A percentile compares a stretch with the other conserved stretches of the same genome.
Conservation (phyloP, 2,329 filamentous ascomycete species). For the Penicillium expansum region DNA sequence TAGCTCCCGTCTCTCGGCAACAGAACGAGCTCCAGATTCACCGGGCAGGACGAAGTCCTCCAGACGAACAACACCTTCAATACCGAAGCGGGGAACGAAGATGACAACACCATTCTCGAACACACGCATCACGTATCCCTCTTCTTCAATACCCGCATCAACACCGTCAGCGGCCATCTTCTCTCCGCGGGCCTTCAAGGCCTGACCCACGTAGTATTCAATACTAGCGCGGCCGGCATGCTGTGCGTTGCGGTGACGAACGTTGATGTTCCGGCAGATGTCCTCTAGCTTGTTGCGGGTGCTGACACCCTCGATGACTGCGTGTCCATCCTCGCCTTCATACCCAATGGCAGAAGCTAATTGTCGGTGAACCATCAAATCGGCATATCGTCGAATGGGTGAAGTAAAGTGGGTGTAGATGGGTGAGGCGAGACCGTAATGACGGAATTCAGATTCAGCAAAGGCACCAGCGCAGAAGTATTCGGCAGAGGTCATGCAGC, state of each 20-base stretch:
- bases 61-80: constrained; percentile 85
- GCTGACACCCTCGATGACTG: constrained; percentile 75
- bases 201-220: constrained; percentile 97
- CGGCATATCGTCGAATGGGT: constrained; percentile 95
- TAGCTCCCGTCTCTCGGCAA: constrained; percentile 34
- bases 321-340: constrained; percentile 55
- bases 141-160: constrained; percentile 63
- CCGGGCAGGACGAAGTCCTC: constrained; percentile 76
- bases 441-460: constrained; percentile 88
- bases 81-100: constrained; percentile 91
- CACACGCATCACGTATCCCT: constrained; percentile 94
- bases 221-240: constrained; percentile 91
- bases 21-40: constrained; percentile 33
- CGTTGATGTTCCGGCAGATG: constrained; percentile 98
- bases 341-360: constrained; percentile 94
- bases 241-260: constrained; percentile 94
- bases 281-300: constrained; percentile 82
- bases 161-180: constrained; percentile 38
- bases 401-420: constrained; percentile 99
- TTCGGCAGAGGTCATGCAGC: constrained; percentile 98
- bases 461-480: constrained; percentile 97
- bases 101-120: constrained; percentile 98
- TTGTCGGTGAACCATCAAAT: constrained; percentile 89
- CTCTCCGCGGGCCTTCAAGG: constrained; percentile 70
- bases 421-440: constrained; percentile 92